A percentile compares a stretch with the other conserved stretches of the same genome.
Evolutionary conservation across 2,329 filamentous ascomycete species (phyloP).

Genomic region (Fusarium lateritium): DNA sequence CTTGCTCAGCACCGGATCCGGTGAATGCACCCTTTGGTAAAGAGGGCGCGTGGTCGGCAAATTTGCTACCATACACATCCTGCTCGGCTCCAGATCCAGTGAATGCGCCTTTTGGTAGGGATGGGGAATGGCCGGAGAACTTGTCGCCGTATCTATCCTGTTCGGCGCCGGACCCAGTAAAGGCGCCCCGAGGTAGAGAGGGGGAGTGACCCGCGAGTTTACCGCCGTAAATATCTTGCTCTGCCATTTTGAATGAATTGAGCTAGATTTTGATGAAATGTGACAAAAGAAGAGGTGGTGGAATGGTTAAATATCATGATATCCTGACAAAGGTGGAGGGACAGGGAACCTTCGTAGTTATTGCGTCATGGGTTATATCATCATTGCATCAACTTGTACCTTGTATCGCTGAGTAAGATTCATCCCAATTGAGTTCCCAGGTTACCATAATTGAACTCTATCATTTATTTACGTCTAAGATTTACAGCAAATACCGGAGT

Average conservation of each 20-base stretch:
- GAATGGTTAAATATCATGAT: conserved; percentile 15
- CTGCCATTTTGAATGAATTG: conserved; percentile 12
- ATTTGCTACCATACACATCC: conserved; percentile 8
- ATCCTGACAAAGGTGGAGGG: conserved; percentile 8
- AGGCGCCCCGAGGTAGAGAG: background rate
- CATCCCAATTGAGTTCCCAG: too few species aligned
- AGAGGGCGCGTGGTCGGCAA: background rate
- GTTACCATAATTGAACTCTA: too few species aligned
- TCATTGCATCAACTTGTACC: conserved; percentile 21
- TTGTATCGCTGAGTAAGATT: too few species aligned
- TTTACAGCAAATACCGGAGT: too few species aligned
- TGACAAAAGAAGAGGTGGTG: fast-evolving
- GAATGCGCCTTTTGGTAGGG: background rate
- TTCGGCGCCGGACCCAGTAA: conserved; percentile 3
- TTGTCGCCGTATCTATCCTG: background rate
- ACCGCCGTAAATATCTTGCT: conserved; percentile 13
- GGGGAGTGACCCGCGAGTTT: conserved; percentile 8
- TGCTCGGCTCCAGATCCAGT: conserved; percentile 14
- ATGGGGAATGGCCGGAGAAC: background rate
- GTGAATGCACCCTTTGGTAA: background rate
- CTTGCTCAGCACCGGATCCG: conserved; percentile 1
- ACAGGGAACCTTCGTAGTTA: conserved; percentile 16
- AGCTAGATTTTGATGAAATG: background rate
- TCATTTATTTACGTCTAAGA: too few species aligned
- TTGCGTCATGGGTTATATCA: conserved; percentile 37